phyloP scores from a whole-genome alignment of 2,329 filamentous ascomycete genomes.

The Eutypella sp. region DNA sequence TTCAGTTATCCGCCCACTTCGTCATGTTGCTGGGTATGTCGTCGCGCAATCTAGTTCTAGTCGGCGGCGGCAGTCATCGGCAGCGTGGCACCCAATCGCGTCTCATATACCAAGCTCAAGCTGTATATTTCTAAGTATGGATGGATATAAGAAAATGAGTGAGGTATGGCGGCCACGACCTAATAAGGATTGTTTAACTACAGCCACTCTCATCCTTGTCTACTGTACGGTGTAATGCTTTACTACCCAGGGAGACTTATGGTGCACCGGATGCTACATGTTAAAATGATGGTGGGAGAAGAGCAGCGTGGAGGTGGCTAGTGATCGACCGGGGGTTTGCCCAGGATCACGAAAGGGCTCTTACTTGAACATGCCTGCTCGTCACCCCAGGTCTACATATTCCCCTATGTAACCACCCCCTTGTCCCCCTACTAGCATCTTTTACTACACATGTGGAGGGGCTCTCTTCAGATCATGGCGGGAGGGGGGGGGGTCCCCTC shows the following conservation, averaged over 20 bases:
- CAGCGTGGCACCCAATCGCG: not conserved
- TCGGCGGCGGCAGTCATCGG: not conserved
- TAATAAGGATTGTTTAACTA: slow-evolving; percentile 12
- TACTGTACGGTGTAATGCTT: too few species aligned
- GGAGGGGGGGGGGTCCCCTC: slow-evolving; percentile 12
- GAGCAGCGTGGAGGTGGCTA: slow-evolving; percentile 19
- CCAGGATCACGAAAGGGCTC: slow-evolving; percentile 7
- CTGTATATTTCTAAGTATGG: not conserved
- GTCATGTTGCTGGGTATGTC: not conserved
- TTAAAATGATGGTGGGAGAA: slow-evolving; percentile 11
- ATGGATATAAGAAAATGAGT: not conserved
- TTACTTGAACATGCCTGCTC: slow-evolving; percentile 9
- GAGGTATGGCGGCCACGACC: slow-evolving; percentile 12
- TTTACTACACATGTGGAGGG: slow-evolving; percentile 13
- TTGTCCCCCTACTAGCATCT: too few species aligned
- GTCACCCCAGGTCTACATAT: slow-evolving; percentile 12
- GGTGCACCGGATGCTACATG: slow-evolving; percentile 10
- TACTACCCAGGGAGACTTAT: slow-evolving; percentile 16
- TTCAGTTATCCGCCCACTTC: not conserved
- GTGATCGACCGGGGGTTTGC: slow-evolving; percentile 19
- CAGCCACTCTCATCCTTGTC: not conserved
- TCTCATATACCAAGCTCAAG: not conserved
- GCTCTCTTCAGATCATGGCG: slow-evolving; percentile 13
- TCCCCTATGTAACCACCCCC: too few species aligned
- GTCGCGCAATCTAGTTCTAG: not conserved